Evolutionary conservation across 257 asterid genomes (phyloP).

Genomic region (Henckelia pumila): DNA sequence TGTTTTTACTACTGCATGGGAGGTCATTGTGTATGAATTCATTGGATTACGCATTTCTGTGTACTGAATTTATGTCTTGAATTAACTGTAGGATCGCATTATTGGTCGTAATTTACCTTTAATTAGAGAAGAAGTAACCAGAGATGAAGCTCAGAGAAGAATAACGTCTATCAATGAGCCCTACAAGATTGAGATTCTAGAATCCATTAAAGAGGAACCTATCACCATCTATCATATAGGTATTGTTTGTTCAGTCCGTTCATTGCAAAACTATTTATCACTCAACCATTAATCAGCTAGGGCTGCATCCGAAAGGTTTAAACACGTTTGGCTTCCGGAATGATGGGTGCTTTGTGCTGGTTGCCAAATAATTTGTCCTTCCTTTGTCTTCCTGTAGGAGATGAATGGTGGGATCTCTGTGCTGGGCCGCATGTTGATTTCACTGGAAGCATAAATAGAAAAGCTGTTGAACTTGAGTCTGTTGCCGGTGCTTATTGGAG

Average conservation of each 20-base stretch:
- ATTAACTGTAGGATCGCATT: constrained; percentile 81
- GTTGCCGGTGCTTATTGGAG: constrained; percentile 99
- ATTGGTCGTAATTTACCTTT: constrained; percentile 78
- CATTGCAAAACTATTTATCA: background rate
- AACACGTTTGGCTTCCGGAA: background rate
- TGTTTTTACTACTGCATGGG: constrained; percentile 1
- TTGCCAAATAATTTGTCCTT: background rate
- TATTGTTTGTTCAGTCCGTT: constrained; percentile 26
- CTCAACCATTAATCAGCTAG: constrained; percentile 3
- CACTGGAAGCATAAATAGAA: constrained; percentile 80
- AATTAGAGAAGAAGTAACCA: constrained; percentile 79
- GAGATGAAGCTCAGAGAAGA: constrained; percentile 81
- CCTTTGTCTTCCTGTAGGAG: constrained; percentile 35
- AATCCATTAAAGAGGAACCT: constrained; percentile 82
- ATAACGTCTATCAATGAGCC: constrained; percentile 78
- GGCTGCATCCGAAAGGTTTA: background rate
- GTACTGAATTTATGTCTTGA: constrained; percentile 38
- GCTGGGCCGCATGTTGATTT: constrained; percentile 99
- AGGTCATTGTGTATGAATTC: constrained; percentile 3
- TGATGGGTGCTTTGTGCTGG: background rate
- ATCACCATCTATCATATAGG: constrained; percentile 94
- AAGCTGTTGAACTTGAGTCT: constrained; percentile 89
- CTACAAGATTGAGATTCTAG: constrained; percentile 83
- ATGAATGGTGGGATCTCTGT: constrained; percentile 99
- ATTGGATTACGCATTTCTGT: constrained; percentile 27